These are phyloP conservation scores for Xylariaceae sp. DNA, from an alignment of 2,329 filamentous ascomycete genomes.

Conservation along the genomic window DNA sequence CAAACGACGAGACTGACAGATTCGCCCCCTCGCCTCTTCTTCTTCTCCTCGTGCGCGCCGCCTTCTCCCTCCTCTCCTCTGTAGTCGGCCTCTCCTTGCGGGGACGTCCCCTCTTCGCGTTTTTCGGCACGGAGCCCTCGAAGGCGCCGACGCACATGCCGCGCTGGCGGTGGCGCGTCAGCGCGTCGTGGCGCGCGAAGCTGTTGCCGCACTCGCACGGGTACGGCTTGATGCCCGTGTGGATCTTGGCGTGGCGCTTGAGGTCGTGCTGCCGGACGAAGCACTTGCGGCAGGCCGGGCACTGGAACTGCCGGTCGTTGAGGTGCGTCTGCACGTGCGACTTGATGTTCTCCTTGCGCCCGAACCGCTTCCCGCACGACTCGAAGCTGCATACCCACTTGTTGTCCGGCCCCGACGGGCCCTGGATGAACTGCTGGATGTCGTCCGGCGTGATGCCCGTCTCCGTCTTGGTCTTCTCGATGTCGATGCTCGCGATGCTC, in stretches of 20 bases:
- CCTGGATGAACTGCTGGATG: constrained; percentile 67
- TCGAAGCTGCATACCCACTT: constrained; percentile 76
- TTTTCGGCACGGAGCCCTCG: constrained; percentile 63
- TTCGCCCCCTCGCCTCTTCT: constrained; percentile 54
- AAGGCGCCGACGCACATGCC: constrained; percentile 97
- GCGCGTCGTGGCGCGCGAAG: constrained; percentile 90
- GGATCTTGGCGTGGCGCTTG: constrained; percentile 95
- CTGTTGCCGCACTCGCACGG: constrained; percentile 90
- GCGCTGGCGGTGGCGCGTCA: constrained; percentile 88
- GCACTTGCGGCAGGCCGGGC: constrained; percentile 87
- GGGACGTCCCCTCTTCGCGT: constrained; percentile 58
- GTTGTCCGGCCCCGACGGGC: constrained; percentile 65
- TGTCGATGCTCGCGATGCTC: constrained; percentile 57
- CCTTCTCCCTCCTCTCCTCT: constrained; percentile 52
- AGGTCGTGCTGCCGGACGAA: constrained; percentile 97
- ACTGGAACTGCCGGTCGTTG: constrained; percentile 91
- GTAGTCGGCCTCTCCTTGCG: constrained; percentile 56
- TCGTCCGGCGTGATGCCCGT: constrained; percentile 87
- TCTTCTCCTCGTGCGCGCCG: constrained; percentile 49
- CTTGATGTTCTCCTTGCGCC: constrained; percentile 98
- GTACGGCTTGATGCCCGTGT: constrained; percentile 92
- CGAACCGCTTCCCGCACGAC: constrained; percentile 82
- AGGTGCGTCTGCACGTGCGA: constrained; percentile 97
- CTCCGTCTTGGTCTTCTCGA: constrained; percentile 61
- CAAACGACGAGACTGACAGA: constrained; percentile 48